Evolutionary conservation across 768 basidiomycete genomes (phyloP).

Genomic region (Dacryopinax primogenitus): DNA sequence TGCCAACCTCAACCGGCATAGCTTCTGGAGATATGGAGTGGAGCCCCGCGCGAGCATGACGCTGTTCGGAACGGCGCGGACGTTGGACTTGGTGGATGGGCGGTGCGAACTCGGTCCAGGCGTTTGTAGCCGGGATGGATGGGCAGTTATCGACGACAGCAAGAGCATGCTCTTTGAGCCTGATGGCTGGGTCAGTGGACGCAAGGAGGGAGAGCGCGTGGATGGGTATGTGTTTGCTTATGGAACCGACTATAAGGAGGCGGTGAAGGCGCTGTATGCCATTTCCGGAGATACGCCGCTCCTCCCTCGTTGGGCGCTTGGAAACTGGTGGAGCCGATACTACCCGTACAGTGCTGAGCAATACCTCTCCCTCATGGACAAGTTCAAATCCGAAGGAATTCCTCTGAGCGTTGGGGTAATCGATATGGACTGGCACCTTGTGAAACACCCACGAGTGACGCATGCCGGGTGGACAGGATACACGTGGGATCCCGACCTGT

Average conservation of each 20-base stretch:
- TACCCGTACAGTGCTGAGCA: constrained; percentile 18
- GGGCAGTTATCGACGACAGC: constrained; percentile 18
- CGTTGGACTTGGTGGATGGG: constrained; percentile 19
- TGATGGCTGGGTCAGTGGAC: constrained; percentile 17
- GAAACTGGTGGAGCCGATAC: constrained; percentile 22
- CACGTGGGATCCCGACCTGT: constrained; percentile 20
- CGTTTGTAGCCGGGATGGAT: constrained; percentile 13
- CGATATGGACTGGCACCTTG: constrained; percentile 20
- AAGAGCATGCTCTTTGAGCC: constrained; percentile 16
- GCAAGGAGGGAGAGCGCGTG: constrained; percentile 4
- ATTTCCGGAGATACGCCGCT: constrained; percentile 17
- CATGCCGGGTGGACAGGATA: constrained; percentile 17
- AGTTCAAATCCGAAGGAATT: constrained; percentile 18
- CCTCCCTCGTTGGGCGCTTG: constrained; percentile 19
- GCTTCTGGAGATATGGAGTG: constrained; percentile 10
- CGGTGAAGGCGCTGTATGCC: constrained; percentile 16
- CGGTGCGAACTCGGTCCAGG: constrained; percentile 16
- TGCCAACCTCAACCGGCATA: constrained; percentile 11
- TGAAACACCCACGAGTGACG: not conserved
- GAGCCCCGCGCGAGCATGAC: constrained; percentile 6
- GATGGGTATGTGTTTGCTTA: constrained; percentile 20
- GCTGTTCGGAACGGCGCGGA: constrained; percentile 19
- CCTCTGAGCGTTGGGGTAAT: constrained; percentile 19
- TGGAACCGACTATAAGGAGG: constrained; percentile 17
- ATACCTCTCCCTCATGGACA: constrained; percentile 19